Evolutionary conservation across 1,284 basidiomycete species (phyloP), one percentile per base, ranked within the genome.

Genomic region (Golubevia pallescens): DNA sequence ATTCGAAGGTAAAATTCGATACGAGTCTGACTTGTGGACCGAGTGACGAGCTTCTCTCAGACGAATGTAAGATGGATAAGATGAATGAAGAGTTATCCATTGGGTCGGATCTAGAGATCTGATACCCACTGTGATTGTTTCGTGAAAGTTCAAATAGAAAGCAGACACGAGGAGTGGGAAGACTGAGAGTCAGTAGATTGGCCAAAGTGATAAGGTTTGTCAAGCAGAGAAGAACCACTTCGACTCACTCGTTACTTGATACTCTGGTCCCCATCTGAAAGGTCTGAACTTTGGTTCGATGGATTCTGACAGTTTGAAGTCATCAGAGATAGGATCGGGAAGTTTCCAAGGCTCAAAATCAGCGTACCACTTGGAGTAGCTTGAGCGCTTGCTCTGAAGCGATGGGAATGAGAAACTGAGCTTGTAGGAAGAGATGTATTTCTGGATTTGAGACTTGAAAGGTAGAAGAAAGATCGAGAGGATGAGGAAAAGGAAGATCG

Each of bases 31-130:
- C 24, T 58, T 62, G 20, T 70, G 60, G 14, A 20, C 48, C 23
- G 48, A 34, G 58, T 70, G 68, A 7, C 68, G n/a, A 7, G 63
- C 57, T 24, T 34, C 23, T 2, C 68, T 28, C 10, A 70, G 59
- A 16, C 52, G 62, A 13, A 59, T 61, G 59, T 71, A 71, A 14
- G 68, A 58, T 6, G 69, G 69, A 58, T 70, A 71, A 32, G 63
- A 67, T 23, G 21, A 13, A 53, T 70, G 55, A 19, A 71, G 28
- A 14, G 28, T 1, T 24, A 71, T 60, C 69, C 69, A 71, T 13
- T 69, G 42, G 8, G 19, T 13, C 20, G 34, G 24, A 38, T 54
- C 53, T 14, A 71, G 54, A 16, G 60, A 20, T 1, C 63, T 48
- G 21, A 70, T 60, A 14, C 68, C 68, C 68, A 70, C 34, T 38